Conservation (phyloP, 2,329 filamentous ascomycete genomes). For the Alternaria conjuncta region DNA sequence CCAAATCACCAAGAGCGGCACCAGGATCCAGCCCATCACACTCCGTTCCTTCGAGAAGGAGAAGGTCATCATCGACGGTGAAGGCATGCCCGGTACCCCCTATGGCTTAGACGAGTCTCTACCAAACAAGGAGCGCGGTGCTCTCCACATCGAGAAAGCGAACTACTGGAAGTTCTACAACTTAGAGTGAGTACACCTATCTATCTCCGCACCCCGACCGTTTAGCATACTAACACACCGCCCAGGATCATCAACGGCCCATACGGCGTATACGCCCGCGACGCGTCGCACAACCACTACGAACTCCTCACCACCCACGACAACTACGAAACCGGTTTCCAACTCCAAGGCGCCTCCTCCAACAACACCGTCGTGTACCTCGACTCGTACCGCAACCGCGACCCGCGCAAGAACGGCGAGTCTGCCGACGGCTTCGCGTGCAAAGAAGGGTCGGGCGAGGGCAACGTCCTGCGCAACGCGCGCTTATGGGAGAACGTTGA, state of each 20-base stretch:
- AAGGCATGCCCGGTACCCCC: constrained; percentile 15
- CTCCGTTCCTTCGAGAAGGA: constrained; percentile 17
- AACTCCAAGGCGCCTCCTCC: constrained; percentile 41
- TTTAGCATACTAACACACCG: not conserved
- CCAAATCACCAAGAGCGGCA: constrained; percentile 48
- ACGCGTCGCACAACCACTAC: constrained; percentile 47
- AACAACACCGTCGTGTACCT: constrained; percentile 34
- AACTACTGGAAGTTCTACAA: constrained; percentile 58
- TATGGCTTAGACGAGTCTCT: constrained; percentile 14
- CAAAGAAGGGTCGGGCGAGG: constrained; percentile 56
- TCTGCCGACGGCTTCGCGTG: constrained; percentile 58
- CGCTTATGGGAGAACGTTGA: constrained; percentile 61
- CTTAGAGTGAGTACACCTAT: constrained; percentile 26
- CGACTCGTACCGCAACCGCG: constrained; percentile 33
- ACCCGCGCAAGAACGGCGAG: constrained; percentile 59
- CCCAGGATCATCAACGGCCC: constrained; percentile 44
- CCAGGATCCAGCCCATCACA: constrained; percentile 38
- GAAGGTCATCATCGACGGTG: constrained; percentile 19
- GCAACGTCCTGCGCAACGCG: constrained; percentile 55
- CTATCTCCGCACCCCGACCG: not conserved
- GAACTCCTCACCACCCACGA: constrained; percentile 47
- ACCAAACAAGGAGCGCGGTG: constrained; percentile 52
- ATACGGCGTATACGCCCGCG: constrained; percentile 47
- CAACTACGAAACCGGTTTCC: constrained; percentile 51
- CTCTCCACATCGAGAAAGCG: constrained; percentile 56